Conservation (phyloP, 306 rosid species). For the Ammopiptanthus mongolicus region DNA sequence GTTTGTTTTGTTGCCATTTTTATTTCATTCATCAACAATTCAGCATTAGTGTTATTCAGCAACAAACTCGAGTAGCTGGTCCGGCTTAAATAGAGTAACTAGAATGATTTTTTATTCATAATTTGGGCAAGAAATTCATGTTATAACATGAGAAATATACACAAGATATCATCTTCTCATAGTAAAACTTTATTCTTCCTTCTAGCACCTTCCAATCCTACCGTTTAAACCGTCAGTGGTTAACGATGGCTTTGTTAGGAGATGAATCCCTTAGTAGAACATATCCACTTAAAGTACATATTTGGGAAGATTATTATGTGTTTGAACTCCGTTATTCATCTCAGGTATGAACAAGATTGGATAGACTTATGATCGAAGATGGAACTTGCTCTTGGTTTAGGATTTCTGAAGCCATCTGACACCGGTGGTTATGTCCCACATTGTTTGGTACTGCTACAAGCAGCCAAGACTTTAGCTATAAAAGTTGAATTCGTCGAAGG, state of each 20-base stretch:
- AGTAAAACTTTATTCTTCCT: background rate
- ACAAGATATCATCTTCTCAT: background rate
- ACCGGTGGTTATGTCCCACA: conserved; percentile 2
- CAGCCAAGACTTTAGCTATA: background rate
- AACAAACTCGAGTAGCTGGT: background rate
- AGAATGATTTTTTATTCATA: background rate
- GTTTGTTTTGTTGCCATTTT: background rate
- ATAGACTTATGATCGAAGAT: background rate
- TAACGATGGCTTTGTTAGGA: background rate
- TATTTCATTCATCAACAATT: background rate
- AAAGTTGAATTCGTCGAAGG: accelerated
- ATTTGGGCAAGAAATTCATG: background rate
- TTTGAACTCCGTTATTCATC: background rate
- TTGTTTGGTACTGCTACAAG: background rate
- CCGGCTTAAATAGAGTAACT: too few relatives aligned
- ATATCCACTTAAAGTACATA: background rate
- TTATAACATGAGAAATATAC: too few relatives aligned
- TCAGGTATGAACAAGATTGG: background rate
- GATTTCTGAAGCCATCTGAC: background rate
- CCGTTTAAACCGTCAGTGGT: background rate
- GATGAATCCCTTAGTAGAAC: background rate
- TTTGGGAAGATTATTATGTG: background rate
- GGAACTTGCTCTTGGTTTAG: background rate
- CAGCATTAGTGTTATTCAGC: background rate
- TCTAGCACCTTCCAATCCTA: too few relatives aligned